Conservation (phyloP, 176 grass and related monocot genomes). For the Oropetium thomaeum region DNA sequence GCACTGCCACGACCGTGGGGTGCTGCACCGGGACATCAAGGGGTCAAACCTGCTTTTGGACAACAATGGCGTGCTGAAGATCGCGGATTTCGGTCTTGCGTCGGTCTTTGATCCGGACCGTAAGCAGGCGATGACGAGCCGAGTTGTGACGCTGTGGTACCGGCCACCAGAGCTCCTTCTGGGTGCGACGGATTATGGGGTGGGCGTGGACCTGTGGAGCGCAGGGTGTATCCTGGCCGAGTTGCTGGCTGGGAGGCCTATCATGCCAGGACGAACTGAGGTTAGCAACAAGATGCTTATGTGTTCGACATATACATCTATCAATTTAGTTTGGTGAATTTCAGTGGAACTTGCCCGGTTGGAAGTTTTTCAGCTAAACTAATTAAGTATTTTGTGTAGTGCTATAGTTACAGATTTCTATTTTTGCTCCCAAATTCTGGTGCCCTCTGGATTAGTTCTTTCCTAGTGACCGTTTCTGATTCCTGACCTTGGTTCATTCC, state of each 20-base stretch:
- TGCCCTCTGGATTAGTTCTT: neutral
- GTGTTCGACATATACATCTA: neutral
- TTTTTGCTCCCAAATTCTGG: constrained; percentile 8
- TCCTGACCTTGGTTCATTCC: neutral
- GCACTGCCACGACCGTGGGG: constrained; percentile 68
- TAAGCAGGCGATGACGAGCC: constrained; percentile 80
- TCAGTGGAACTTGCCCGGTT: neutral
- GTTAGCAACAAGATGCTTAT: constrained; percentile 33
- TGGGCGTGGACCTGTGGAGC: constrained; percentile 79
- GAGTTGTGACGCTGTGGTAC: constrained; percentile 87
- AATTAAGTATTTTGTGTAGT: constrained; percentile 14
- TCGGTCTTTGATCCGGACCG: constrained; percentile 59
- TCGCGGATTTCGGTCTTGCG: constrained; percentile 76
- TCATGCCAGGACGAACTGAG: constrained; percentile 91
- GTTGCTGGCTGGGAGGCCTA: constrained; percentile 74
- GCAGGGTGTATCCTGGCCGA: constrained; percentile 79
- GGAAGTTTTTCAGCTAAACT: neutral
- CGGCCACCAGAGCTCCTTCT: constrained; percentile 75
- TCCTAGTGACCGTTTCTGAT: neutral
- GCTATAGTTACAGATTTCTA: neutral
- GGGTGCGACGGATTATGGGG: constrained; percentile 67
- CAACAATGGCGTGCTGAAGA: constrained; percentile 69
- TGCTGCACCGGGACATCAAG: constrained; percentile 80
- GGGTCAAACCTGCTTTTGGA: constrained; percentile 76
- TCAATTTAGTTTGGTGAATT: constrained; percentile 4